Conservation (phyloP, 306 rosid species). For the Inga laurina region DNA sequence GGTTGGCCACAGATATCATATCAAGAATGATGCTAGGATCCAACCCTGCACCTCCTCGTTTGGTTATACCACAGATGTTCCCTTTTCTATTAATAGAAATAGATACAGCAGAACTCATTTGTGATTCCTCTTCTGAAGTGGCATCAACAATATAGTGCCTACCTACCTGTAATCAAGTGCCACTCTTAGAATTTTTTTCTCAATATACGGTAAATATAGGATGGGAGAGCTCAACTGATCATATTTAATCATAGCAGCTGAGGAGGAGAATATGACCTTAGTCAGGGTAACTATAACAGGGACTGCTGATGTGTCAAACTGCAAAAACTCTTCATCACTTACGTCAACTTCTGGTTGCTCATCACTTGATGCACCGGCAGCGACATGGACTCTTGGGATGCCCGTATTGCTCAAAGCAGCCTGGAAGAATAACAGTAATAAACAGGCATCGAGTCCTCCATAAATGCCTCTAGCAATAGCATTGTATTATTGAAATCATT, state of each 20-base stretch:
- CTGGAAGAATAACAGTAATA: constrained; percentile 47
- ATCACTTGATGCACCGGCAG: constrained; percentile 57
- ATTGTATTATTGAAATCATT: constrained; percentile 13
- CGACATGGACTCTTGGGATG: constrained; percentile 75
- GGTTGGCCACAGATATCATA: no score
- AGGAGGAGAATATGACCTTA: constrained; percentile 47
- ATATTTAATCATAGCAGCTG: background rate
- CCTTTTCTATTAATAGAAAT: no score
- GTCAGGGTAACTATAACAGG: constrained; percentile 85
- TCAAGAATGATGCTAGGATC: no score
- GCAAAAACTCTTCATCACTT: constrained; percentile 87
- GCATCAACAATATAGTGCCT: no score
- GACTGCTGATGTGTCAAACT: constrained; percentile 75
- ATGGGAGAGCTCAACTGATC: no score
- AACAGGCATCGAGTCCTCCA: background rate
- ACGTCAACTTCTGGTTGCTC: constrained; percentile 74
- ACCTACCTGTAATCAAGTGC: no score
- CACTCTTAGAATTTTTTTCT: no score
- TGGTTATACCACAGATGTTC: no score
- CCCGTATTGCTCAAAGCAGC: constrained; percentile 86
- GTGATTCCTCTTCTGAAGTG: no score
- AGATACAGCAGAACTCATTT: no score
- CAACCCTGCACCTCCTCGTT: no score
- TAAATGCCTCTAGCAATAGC: background rate
- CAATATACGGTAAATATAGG: no score